Conservation (phyloP, 2,329 filamentous ascomycete species). For the Chalaropsis ovoidea region DNA sequence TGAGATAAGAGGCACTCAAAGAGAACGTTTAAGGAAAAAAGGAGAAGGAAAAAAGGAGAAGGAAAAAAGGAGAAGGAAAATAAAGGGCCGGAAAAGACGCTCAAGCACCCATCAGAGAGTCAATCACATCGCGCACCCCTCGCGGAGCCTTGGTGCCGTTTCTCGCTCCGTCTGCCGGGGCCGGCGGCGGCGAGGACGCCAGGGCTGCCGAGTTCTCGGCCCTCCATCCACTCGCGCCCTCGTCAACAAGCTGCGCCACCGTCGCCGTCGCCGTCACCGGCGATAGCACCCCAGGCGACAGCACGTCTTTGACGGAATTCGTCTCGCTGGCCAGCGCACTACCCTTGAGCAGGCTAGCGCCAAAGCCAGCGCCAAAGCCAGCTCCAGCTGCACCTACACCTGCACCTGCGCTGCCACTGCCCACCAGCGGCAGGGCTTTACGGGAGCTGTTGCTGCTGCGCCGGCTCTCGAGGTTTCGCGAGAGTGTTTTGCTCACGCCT, state of each 20-base stretch:
- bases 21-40: background rate
- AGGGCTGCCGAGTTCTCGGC: background rate
- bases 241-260: slow-evolving; percentile 10
- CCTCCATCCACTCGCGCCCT: background rate
- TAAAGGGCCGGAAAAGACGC: slow-evolving; percentile 6
- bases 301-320: slow-evolving; percentile 45
- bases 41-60: background rate
- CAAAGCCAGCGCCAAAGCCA: no score
- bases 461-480: slow-evolving; percentile 81
- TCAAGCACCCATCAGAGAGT: slow-evolving; percentile 44
- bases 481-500: slow-evolving; percentile 65
- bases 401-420: slow-evolving; percentile 36
- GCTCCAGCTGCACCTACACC: slow-evolving; percentile 31
- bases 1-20: background rate
- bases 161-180: background rate
- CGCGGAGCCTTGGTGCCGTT: background rate
- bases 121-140: slow-evolving; percentile 30
- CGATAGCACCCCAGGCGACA: slow-evolving; percentile 29
- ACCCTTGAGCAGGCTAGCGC: slow-evolving; percentile 36
- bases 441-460: slow-evolving; percentile 80
- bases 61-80: background rate
- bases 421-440: slow-evolving; percentile 54
- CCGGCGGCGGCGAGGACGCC: background rate
- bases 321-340: slow-evolving; percentile 49
- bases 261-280: slow-evolving; percentile 14